A percentile compares a stretch with the other conserved stretches of the same genome.
Evolutionary conservation across 2,329 filamentous ascomycete species (phyloP).

Genomic region (Calonectria pseudoturangicola): DNA sequence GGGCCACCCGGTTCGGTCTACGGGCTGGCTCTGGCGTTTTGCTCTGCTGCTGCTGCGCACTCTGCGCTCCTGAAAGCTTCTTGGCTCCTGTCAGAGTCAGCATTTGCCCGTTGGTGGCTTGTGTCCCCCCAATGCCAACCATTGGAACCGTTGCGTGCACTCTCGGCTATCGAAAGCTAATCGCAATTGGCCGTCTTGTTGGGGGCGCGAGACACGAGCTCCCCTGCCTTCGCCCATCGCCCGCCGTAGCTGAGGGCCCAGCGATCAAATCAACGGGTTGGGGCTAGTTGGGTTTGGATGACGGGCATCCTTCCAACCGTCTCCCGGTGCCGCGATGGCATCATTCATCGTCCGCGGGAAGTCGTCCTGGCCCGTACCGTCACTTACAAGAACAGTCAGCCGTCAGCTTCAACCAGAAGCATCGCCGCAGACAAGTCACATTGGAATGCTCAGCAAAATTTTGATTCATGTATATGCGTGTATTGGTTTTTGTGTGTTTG

Average conservation of each 20-base stretch:
- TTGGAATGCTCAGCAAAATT: neutral
- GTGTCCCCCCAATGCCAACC: slow-evolving; percentile 5
- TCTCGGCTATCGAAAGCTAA: slow-evolving; percentile 31
- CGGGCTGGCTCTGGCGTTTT: slow-evolving; percentile 1
- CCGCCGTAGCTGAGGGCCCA: neutral
- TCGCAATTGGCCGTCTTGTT: slow-evolving; percentile 26
- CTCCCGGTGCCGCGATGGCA: neutral
- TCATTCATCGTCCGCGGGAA: slow-evolving; percentile 4
- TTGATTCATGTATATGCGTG: neutral
- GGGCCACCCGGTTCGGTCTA: slow-evolving; percentile 24
- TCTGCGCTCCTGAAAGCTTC: neutral
- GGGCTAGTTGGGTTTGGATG: neutral
- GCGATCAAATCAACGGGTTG: neutral
- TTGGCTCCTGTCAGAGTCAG: slow-evolving; percentile 2
- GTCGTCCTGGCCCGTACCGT: neutral
- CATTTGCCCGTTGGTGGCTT: slow-evolving; percentile 19
- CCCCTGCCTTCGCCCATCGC: slow-evolving; percentile 14
- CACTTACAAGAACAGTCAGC: neutral
- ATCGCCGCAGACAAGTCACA: neutral
- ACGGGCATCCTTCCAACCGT: neutral
- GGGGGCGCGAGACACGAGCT: slow-evolving; percentile 3
- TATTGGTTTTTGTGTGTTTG: neutral
- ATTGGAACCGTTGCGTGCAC: slow-evolving; percentile 10
- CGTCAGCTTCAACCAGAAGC: neutral
- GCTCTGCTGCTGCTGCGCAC: neutral